Base-by-base conservation (phyloP, 2,329 filamentous ascomycete genomes). In the Dothidotthia symphoricarpi region DNA sequence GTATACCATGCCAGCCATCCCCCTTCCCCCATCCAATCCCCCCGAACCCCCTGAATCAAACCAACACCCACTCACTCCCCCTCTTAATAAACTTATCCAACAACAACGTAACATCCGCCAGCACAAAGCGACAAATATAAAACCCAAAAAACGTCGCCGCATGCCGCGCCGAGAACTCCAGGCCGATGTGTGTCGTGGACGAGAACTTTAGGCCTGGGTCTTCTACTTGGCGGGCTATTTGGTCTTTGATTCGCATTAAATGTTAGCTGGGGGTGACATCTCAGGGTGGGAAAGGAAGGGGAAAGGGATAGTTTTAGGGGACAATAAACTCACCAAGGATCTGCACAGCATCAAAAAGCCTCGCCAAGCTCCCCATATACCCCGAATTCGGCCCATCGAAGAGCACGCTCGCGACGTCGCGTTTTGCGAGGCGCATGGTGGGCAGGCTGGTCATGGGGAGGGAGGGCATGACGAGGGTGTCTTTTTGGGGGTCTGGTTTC, bases 121-220 rank as follows among this genome's bases (percentile, higher is more conserved):
- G 73, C n/a, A 90, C 89, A 64, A 98, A 98, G 13, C 93, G 85
- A 68, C 91, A 96, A 17, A 98, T 78, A 65, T 93, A 97, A 68
- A 98, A 96, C 12, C 85, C 90, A 65, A 98, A 98, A 69, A 98
- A 98, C 68, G 98, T 93, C 24, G 91, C 88, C 6, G 91, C 93
- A 66, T 96, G 91, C 27, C 91, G 81, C 24, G 89, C 89, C 63
- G 88, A 93, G 27, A 98, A 78, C 69, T 98, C 93, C 24, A 98
- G 79, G 8, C 93, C 93, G 36, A 98, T 90, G 62, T 96, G 90
- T 7, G 93, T 97, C 58, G 88, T 89, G 54, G 90, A 91, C 13
- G 88, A 89, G 68, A 93, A 88, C 53, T 87, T 86, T 37, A 97
- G 78, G 8, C 91, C 91, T 5, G 91, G 91, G 61, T 97, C 91